phyloP scores from a whole-genome alignment of 495 filamentous ascomycete genomes.

The Penicillium flavigenum region DNA sequence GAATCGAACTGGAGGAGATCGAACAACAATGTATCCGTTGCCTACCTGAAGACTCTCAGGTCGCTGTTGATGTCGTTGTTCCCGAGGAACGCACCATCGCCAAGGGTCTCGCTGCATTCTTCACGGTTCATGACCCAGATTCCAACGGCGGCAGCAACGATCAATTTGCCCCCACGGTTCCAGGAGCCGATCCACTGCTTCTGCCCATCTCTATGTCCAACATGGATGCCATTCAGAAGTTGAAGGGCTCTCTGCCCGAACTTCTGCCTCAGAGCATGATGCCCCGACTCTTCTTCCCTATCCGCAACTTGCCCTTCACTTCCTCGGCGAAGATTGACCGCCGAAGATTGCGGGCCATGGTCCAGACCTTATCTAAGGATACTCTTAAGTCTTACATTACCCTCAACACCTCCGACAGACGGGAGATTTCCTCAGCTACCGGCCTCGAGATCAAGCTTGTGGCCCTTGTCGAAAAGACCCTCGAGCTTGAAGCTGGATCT shows the following conservation, averaged over 20 bases:
- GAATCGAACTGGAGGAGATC: conserved; percentile 65
- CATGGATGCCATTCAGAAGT: conserved; percentile 31
- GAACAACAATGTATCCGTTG: conserved; percentile 52
- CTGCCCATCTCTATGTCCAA: conserved; percentile 35
- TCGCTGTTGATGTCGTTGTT: conserved; percentile 45
- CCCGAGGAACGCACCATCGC: conserved; percentile 36
- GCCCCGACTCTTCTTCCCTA: conserved; percentile 59
- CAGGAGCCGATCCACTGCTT: conserved; percentile 31
- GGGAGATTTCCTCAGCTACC: conserved; percentile 24
- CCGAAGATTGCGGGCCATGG: conserved; percentile 49
- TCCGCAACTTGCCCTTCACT: conserved; percentile 54
- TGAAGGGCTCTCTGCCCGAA: conserved; percentile 37
- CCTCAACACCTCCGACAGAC: conserved; percentile 30
- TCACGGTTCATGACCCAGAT: conserved; percentile 30
- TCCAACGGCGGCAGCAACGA: conserved; percentile 25
- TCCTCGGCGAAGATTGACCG: conserved; percentile 63
- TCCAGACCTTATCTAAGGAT: conserved; percentile 40
- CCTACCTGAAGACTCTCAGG: conserved; percentile 36
- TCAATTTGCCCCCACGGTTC: conserved; percentile 19
- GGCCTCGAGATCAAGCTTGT: conserved; percentile 36
- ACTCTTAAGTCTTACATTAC: conserved; percentile 42
- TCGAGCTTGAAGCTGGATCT: conserved; percentile 38
- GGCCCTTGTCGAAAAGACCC: conserved; percentile 38
- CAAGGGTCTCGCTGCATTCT: conserved; percentile 46
- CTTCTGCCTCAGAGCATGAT: conserved; percentile 57